phyloP scores from a whole-genome alignment of 2,329 filamentous ascomycete species.

The Neoscytalidium dimidiatum region DNA sequence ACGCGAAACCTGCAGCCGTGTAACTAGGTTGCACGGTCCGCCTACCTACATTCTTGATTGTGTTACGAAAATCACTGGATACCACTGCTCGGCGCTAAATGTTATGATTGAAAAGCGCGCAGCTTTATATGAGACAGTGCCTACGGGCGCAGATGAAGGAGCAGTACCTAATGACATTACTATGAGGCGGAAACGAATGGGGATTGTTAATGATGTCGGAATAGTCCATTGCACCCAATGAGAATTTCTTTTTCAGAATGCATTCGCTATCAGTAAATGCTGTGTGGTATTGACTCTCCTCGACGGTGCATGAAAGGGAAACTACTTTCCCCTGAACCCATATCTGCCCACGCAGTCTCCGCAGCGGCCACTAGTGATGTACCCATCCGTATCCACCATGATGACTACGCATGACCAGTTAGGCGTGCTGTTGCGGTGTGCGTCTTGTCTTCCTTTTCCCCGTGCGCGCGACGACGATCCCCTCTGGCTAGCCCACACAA shows the following conservation, averaged over 20 bases:
- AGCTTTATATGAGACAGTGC: neutral
- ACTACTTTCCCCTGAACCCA: neutral
- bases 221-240: too few species aligned
- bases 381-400: neutral
- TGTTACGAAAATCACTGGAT: conserved; percentile 10
- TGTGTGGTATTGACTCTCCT: neutral
- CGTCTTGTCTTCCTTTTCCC: neutral
- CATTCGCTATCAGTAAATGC: neutral
- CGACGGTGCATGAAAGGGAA: neutral
- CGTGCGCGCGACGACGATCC: neutral
- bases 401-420: neutral
- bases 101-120: neutral
- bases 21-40: neutral
- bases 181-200: neutral
- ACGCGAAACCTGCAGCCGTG: neutral
- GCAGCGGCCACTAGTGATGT: neutral
- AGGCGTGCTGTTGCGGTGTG: conserved; percentile 9
- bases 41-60: conserved; percentile 4
- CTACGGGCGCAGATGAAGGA: neutral
- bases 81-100: neutral
- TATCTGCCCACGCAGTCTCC: neutral
- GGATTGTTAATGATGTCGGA: neutral
- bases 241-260: neutral
- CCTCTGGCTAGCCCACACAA: neutral
- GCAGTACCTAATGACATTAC: neutral